These are phyloP conservation scores for Fonsecaea erecta DNA, from an alignment of 2,329 filamentous ascomycete species.

Conservation along the genomic window DNA sequence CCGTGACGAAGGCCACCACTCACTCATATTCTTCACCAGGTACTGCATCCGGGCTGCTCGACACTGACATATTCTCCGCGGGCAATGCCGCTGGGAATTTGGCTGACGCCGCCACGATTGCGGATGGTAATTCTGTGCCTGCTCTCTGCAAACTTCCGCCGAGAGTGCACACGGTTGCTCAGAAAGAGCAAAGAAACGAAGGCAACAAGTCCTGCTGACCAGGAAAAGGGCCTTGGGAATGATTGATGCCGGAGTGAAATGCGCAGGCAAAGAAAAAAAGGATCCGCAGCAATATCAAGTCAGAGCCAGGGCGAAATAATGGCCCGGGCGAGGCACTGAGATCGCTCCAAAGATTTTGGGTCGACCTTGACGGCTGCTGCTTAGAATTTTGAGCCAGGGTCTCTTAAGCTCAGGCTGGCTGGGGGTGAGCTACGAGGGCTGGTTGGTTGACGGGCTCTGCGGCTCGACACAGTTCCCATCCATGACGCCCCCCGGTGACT, in stretches of 20 bases:
- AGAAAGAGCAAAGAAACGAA: constrained; percentile 6
- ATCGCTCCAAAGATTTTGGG: constrained; percentile 27
- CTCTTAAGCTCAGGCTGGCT: constrained; percentile 2
- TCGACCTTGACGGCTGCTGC: neutral
- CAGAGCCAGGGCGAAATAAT: constrained; percentile 15
- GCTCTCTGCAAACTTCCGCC: constrained; percentile 3
- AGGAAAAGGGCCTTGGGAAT: neutral
- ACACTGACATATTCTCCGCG: constrained; percentile 37
- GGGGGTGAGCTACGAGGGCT: constrained; percentile 13
- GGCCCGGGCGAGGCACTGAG: constrained; percentile 25
- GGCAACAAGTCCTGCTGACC: neutral
- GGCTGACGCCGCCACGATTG: constrained; percentile 38
- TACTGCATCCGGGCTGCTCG: constrained; percentile 44
- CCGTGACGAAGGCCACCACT: constrained; percentile 33
- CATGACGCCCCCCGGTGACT: constrained; percentile 16
- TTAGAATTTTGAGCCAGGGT: constrained; percentile 8
- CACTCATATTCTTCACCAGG: constrained; percentile 54
- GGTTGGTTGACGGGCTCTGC: constrained; percentile 8
- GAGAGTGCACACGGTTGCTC: neutral
- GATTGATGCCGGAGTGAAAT: neutral
- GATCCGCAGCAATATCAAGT: constrained; percentile 19
- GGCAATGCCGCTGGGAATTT: constrained; percentile 39
- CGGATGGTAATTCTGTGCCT: constrained; percentile 15
- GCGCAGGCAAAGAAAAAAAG: constrained; percentile 10
- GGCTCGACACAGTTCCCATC: neutral